Evolutionary conservation across 1,139 yeast species (phyloP).

Genomic region (Sugiyamaella paludigena): DNA sequence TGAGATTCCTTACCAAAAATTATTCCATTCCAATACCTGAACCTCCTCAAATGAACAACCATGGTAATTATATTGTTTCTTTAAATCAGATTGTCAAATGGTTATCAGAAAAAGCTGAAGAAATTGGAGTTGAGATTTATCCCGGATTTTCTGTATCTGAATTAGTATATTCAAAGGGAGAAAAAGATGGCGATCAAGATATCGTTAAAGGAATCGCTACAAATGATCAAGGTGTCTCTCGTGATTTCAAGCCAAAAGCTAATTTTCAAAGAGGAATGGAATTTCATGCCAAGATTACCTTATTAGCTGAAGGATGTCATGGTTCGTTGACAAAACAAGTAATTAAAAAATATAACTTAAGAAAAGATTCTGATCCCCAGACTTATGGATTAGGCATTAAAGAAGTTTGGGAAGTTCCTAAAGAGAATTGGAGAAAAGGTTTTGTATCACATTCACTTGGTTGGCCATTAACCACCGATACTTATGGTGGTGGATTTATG

Average conservation of each 20-base stretch:
- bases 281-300: conserved; percentile 82
- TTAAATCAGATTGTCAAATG: conserved; percentile 77
- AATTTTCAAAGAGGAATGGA: conserved; percentile 95
- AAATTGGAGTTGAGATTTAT: conserved; percentile 87
- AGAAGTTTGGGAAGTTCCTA: conserved; percentile 95
- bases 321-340: conserved; percentile 84
- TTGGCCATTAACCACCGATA: conserved; percentile 68
- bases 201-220: conserved; percentile 88
- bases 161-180: conserved; percentile 61
- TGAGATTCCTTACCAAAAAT: conserved; percentile 63
- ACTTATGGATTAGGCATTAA: conserved; percentile 94
- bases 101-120: conserved; percentile 87
- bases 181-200: conserved; percentile 45
- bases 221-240: conserved; percentile 81
- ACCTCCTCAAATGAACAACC: conserved; percentile 86
- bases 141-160: conserved; percentile 92
- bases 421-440: conserved; percentile 77
- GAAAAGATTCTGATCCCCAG: conserved; percentile 69
- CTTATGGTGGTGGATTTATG: conserved; percentile 96
- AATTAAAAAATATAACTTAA: conserved; percentile 62
- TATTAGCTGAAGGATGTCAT: conserved; percentile 95
- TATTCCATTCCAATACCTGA: conserved; percentile 73
- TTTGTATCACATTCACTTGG: conserved; percentile 88
- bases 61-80: conserved; percentile 82
- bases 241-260: conserved; percentile 70